Base-by-base conservation (phyloP, 768 basidiomycete species). In the Tephrocybe sp. region DNA sequence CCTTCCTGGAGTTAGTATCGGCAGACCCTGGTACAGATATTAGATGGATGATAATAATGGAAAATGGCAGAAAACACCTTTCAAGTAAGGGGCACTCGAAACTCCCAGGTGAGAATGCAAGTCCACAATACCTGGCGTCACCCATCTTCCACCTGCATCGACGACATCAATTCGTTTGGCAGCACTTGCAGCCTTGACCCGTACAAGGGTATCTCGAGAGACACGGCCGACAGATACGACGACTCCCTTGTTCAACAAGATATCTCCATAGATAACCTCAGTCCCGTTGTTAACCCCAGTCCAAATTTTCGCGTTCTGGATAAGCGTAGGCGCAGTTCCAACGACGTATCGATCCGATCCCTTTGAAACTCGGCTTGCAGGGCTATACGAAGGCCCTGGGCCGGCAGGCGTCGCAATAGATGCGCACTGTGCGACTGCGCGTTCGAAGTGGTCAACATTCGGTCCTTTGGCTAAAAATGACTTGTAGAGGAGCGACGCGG, bases 261-360 rank as follows among this genome's bases (percentile, higher is more conserved):
- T 62, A 46, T 84, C 82, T 0, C 82, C 83, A n/a, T 68, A 67
- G 9, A 85, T 55, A 7, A 84, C 61, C 55, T 87, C 78, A 5
- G 67, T 68, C 0, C 88, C 89, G 30, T 77, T 69, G 9, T 73
- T 57, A 7, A 69, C 65, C 0, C 89, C 91, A 2, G 89, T 90
- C 91, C 91, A 93, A 23, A 92, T 77, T 5, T 78, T 82, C 9
- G 83, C 88, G 62, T 92, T 89, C 51, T 69, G 74, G 30, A 93
- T 73, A 22, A 84, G 68, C 1, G 76, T 72, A 1, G 83, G 63
- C 3, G 60, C 60, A 1, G 88, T 85, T 0, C 81, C 85, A 0
- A 62, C 62, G 6, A 72, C 79, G 53, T 72, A 79, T 23, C 85
- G 72, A 59, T 87, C 84, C 13, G 82, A 84, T 30, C 58, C 58